A percentile compares a stretch with the other conserved stretches of the same genome.
Evolutionary conservation across 192 early-diverging fungal species (phyloP).

Genomic region (Rhizophlyctis rosea): DNA sequence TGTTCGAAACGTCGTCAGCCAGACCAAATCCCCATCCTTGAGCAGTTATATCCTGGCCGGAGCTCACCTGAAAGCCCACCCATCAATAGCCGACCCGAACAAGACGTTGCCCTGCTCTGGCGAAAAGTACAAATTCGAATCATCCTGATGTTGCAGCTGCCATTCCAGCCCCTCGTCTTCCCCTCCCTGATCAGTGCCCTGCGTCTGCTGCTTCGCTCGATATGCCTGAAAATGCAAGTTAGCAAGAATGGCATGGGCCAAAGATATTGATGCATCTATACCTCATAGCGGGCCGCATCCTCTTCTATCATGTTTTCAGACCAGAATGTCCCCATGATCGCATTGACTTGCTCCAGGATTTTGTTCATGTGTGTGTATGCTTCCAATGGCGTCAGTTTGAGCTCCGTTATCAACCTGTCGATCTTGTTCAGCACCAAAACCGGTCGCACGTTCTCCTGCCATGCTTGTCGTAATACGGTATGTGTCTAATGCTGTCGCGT

Average conservation of each 20-base stretch:
- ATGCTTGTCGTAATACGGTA: conserved; percentile 92
- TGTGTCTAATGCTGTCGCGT: conserved; percentile 65
- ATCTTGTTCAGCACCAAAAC: conserved; percentile 99
- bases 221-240: conserved; percentile 1
- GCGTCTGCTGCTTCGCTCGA: conserved; percentile 7
- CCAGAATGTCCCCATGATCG: conserved; percentile 91
- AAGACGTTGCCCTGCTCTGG: conserved; percentile 96
- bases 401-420: conserved; percentile 90
- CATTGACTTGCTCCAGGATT: conserved; percentile 96
- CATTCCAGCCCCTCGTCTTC: conserved; percentile 64
- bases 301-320: conserved; percentile 82
- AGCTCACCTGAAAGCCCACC: conserved; percentile 91
- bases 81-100: conserved; percentile 93
- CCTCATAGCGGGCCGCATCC: conserved; percentile 65
- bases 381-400: conserved; percentile 86
- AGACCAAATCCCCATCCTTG: neutral
- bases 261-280: conserved; percentile 1
- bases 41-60: too few species aligned
- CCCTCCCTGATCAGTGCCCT: conserved; percentile 9
- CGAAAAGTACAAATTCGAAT: conserved; percentile 92
- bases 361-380: conserved; percentile 90
- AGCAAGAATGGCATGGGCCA: neutral
- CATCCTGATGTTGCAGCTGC: conserved; percentile 86
- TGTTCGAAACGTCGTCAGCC: conserved; percentile 29
- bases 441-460: conserved; percentile 85